Base-by-base conservation (phyloP, 768 basidiomycete genomes). In the Amanita exitialis region DNA sequence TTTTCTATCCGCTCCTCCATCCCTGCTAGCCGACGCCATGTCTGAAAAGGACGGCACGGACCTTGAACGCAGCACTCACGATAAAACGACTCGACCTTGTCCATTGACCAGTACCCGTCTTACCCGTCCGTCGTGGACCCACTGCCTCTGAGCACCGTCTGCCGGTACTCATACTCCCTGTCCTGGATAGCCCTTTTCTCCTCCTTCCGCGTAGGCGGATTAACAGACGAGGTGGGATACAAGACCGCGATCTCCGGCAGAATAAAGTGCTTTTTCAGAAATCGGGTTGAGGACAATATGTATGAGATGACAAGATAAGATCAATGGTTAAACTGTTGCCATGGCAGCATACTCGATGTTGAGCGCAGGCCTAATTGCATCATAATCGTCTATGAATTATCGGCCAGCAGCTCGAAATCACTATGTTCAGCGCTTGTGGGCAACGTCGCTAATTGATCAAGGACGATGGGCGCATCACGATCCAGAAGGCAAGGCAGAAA, bases 181-280 rank as follows among this genome's bases (percentile, higher is more conserved):
- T 84, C 82, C 66, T 90, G 86, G 36, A 86, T 83, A n/a, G 79
- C 77, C 51, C 75, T 72, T 66, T 87, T 88, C 70, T 94, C 90
- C 53, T 90, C 87, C 65, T 82, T 82, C 47, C 91, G 70, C 2
- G 77, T 76, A 0, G 84, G 94, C 6, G 95, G 89, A 47, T 86
- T 86, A 13, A 82, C 58, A 1, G 84, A 80, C 23, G 86, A 87
- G 63, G 97, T 94, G 0, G 93, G 92, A 64, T 98, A 97, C 28
- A 93, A 81, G 20, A 87, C 88, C 28, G 80, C 82, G 58, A 96
- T 78, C 57, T 87, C 78, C 0, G 90, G 90, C 10, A 96, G 71
- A 56, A 95, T 88, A 62, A 97, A 97, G 59, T 95, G 89, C 0
- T n/a, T n/a, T n/a, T n/a, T n/a, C n/a, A n/a, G n/a, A n/a, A n/a